Percentiles rank a stretch among this genome's conserved stretches.
Evolutionary conservation across 129 eudicot genomes (phyloP).

Genomic region (Chrysanthemum makinoi): DNA sequence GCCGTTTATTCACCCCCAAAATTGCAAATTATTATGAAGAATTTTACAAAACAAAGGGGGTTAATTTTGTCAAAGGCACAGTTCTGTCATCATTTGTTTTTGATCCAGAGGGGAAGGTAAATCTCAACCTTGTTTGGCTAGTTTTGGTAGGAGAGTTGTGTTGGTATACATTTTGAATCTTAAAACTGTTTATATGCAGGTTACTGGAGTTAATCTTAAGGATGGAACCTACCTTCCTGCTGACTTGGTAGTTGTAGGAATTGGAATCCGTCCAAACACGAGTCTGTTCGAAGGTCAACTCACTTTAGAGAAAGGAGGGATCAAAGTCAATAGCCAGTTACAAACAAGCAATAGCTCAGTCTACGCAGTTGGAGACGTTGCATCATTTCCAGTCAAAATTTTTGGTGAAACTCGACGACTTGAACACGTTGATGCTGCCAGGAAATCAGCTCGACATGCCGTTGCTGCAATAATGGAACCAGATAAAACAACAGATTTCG

Average conservation of each 20-base stretch:
- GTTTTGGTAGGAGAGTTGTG: too few relatives aligned
- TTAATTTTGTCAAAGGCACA: constrained; percentile 88
- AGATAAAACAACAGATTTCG: constrained; percentile 63
- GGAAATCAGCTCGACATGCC: constrained; percentile 84
- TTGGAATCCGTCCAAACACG: constrained; percentile 94
- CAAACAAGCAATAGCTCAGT: constrained; percentile 85
- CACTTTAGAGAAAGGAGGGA: constrained; percentile 85
- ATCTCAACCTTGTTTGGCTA: neutral
- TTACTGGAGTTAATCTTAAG: constrained; percentile 78
- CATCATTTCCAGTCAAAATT: constrained; percentile 77
- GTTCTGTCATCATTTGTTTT: constrained; percentile 81
- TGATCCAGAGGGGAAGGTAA: constrained; percentile 75
- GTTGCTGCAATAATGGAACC: constrained; percentile 82
- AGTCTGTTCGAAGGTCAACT: constrained; percentile 92
- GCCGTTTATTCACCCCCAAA: constrained; percentile 88
- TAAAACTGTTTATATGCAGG: constrained; percentile 40
- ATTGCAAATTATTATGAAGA: constrained; percentile 88
- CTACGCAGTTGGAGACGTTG: constrained; percentile 94
- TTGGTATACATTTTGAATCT: too few relatives aligned
- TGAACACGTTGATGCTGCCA: constrained; percentile 91
- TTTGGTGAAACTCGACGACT: constrained; percentile 85
- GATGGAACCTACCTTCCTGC: constrained; percentile 80
- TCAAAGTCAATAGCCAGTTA: constrained; percentile 72
- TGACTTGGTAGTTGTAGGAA: constrained; percentile 84
- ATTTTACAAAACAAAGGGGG: constrained; percentile 77